phyloP scores from a whole-genome alignment of 495 filamentous ascomycete species.

The Tuber calosporum region DNA sequence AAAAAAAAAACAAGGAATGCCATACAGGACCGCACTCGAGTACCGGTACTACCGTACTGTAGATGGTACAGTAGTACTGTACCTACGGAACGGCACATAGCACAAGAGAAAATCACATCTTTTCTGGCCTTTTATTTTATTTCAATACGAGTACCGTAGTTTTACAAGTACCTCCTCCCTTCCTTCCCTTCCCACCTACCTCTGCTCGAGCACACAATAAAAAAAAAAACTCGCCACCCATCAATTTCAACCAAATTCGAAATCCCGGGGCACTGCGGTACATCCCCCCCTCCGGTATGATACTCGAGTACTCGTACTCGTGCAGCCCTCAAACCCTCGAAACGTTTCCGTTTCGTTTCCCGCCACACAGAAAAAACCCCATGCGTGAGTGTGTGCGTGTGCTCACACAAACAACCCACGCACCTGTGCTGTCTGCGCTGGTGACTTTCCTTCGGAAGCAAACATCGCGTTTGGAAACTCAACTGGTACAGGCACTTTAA shows the following conservation, averaged over 20 bases:
- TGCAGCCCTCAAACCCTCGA: not conserved
- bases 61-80: too few relatives aligned
- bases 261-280: not conserved
- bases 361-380: not conserved
- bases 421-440: not conserved
- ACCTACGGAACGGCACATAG: not conserved
- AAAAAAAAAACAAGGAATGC: not conserved
- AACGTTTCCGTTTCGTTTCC: not conserved
- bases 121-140: not conserved
- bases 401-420: not conserved
- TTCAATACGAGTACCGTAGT: too few relatives aligned
- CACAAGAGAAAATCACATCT: not conserved
- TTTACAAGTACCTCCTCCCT: too few relatives aligned
- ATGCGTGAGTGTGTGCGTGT: not conserved
- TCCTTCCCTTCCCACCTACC: too few relatives aligned
- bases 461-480: constrained; percentile 1
- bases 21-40: not conserved
- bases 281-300: not conserved
- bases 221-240: not conserved
- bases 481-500: not conserved
- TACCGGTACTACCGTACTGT: too few relatives aligned
- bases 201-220: not conserved
- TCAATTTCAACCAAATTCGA: not conserved
- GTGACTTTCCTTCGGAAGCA: constrained; percentile 2
- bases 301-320: not conserved